Evolutionary conservation across 345 rosid genomes (phyloP), one percentile per base, ranked within the genome.

Genomic region (Acer campestre): DNA sequence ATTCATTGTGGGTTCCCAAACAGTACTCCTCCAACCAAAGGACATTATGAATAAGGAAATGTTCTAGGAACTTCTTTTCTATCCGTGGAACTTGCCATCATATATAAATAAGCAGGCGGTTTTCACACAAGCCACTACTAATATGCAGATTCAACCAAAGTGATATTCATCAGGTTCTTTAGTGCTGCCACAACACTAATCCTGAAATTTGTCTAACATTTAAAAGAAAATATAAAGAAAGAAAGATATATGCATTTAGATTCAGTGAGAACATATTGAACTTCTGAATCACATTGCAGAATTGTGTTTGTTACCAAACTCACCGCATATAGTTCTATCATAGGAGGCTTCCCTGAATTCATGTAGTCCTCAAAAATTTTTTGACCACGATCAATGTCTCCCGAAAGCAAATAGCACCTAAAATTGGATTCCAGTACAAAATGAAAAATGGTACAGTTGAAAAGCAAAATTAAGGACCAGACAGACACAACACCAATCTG

Each of bases 331-430:
- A 94, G 87, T 77, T 92, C 99, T 9, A 82, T 48, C 1, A 67
- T 64, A 25, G 88, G 87, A 61, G 78, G 61, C 84, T 71, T 94
- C 79, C 85, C 88, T 71, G 92, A 77, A 27, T 59, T 85, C 84
- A 90, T 71, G 88, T 85, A 82, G 29, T 92, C 92, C 79, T 88
- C 87, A 85, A 91, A 91, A 71, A 64, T 27, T 86, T 83, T 83
- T 82, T 82, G 87, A 86, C 91, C 98, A 42, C 76, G 88, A 69
- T 92, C 90, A 25, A 94, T 78, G 81, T 96, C 94, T 76, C 95
- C 91, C 61, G 90, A 76, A 69, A 77, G 86, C 70, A 92, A 82
- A 85, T 96, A 90, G 85, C 99, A 96, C 89, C 99, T 96, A n/a
- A 79, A 78, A 70, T 27, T 22, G 46, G 13, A 59, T 23, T 29